phyloP scores from a whole-genome alignment of 106 monocot species.

The Dendrobium nobile region DNA sequence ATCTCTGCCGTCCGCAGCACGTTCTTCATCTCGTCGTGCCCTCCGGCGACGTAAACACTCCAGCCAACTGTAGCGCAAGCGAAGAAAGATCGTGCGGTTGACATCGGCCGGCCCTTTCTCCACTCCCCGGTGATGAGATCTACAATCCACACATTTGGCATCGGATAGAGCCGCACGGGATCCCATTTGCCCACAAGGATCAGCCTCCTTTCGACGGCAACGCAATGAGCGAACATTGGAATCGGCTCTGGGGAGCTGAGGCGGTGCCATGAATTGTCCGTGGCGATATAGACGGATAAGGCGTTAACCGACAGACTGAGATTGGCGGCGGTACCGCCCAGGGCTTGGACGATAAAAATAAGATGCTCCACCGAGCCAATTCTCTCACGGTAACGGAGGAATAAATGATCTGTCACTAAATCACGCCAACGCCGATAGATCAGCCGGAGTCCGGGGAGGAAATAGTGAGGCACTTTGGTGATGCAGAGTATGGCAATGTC shows the following conservation, averaged over 20 bases:
- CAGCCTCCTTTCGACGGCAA: slow-evolving; percentile 25
- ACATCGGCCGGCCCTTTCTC: slow-evolving; percentile 21
- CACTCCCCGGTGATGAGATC: slow-evolving; percentile 32
- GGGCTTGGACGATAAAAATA: slow-evolving; percentile 23
- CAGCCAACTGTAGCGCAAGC: background rate
- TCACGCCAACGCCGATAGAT: slow-evolving; percentile 18
- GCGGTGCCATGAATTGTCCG: slow-evolving; percentile 29
- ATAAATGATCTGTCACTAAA: slow-evolving; percentile 5
- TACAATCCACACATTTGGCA: slow-evolving; percentile 36
- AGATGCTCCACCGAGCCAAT: slow-evolving; percentile 19
- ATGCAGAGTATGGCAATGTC: slow-evolving; percentile 24
- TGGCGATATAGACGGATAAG: slow-evolving; percentile 28
- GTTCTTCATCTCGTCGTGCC: slow-evolving; percentile 40
- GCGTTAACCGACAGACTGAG: slow-evolving; percentile 20
- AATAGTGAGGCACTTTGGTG: slow-evolving; percentile 15
- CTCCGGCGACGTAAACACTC: background rate
- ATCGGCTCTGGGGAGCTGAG: slow-evolving; percentile 12
- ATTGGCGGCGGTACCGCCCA: background rate
- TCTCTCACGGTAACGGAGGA: slow-evolving; percentile 8
- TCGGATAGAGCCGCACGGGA: slow-evolving; percentile 32
- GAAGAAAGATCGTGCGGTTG: slow-evolving; percentile 1
- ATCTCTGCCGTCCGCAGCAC: slow-evolving; percentile 49
- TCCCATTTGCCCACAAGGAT: slow-evolving; percentile 58
- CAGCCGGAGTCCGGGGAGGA: background rate
- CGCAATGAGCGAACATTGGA: slow-evolving; percentile 59